Conservation (phyloP, 1,284 basidiomycete genomes). For the Fomitopsis pinicola region DNA sequence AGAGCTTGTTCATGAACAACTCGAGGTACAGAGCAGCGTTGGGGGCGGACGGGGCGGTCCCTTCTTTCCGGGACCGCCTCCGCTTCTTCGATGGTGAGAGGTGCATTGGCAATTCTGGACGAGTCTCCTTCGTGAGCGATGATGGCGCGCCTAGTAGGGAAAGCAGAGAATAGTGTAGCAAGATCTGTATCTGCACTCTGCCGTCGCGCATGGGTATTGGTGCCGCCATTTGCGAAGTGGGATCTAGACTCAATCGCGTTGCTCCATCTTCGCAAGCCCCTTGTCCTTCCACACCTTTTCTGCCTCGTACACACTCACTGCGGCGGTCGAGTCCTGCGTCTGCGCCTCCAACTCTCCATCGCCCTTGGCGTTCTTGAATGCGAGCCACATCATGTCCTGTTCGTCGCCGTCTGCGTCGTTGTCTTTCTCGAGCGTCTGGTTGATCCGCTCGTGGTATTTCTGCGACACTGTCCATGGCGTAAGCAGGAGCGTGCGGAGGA, state of each 20-base stretch:
- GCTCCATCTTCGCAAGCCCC: conserved; percentile 64
- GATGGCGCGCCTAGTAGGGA: too few relatives aligned
- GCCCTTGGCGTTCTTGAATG: conserved; percentile 52
- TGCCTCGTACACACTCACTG: conserved; percentile 8
- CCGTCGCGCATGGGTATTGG: too few relatives aligned
- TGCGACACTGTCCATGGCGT: too few relatives aligned
- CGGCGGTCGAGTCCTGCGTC: conserved; percentile 19
- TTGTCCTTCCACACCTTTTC: conserved; percentile 47
- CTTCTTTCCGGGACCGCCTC: too few relatives aligned
- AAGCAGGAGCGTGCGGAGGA: conserved; percentile 56
- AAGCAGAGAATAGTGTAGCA: too few relatives aligned
- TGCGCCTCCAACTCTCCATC: conserved; percentile 14
- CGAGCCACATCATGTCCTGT: too few relatives aligned
- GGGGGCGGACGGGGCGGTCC: too few relatives aligned
- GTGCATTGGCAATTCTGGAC: too few relatives aligned
- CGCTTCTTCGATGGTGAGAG: too few relatives aligned
- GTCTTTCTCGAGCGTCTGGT: conserved; percentile 50
- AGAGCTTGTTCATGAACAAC: conserved; percentile 70
- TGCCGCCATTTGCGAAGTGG: neutral
- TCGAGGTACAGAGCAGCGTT: conserved; percentile 53
- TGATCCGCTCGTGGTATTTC: too few relatives aligned
- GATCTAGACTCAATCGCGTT: conserved; percentile 69
- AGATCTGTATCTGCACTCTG: too few relatives aligned
- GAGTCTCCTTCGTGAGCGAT: too few relatives aligned
- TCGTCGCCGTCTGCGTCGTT: conserved; percentile 53